A percentile compares a stretch with the other conserved stretches of the same genome.
Evolutionary conservation across 768 basidiomycete genomes (phyloP).

Genomic region (Xanthoconium purpureum): DNA sequence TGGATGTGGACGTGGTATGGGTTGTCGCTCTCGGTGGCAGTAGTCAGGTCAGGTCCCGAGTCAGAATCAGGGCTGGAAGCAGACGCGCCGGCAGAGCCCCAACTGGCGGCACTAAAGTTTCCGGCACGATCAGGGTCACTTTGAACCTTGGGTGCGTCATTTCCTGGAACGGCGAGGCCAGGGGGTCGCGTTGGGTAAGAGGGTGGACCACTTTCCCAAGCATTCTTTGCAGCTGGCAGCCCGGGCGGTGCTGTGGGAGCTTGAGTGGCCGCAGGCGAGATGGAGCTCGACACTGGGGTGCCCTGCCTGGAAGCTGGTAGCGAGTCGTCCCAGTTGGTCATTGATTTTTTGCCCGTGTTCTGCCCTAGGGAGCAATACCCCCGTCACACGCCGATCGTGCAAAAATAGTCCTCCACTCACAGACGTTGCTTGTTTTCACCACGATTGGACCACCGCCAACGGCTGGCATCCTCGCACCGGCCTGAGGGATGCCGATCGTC

Average conservation of each 20-base stretch:
- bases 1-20: slow-evolving; percentile 19
- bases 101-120: slow-evolving; percentile 16
- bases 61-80: slow-evolving; percentile 29
- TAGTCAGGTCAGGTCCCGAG: slow-evolving; percentile 22
- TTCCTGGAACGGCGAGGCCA: slow-evolving; percentile 8
- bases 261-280: slow-evolving; percentile 1
- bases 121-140: slow-evolving; percentile 3
- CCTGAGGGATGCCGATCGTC: slow-evolving; percentile 4
- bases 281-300: slow-evolving; percentile 12
- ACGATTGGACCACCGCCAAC: slow-evolving; percentile 26
- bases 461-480: slow-evolving; percentile 19
- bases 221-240: slow-evolving; percentile 3
- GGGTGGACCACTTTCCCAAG: slow-evolving; percentile 8
- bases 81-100: slow-evolving; percentile 24
- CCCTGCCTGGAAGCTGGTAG: slow-evolving; percentile 10
- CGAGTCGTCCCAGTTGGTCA: slow-evolving; percentile 23
- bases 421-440: slow-evolving; percentile 29
- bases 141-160: not conserved
- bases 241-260: slow-evolving; percentile 9
- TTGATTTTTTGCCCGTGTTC: slow-evolving; percentile 2
- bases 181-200: slow-evolving; percentile 15
- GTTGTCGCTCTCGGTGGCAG: slow-evolving; percentile 25
- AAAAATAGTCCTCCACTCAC: slow-evolving; percentile 15
- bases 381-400: not conserved
- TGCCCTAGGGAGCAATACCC: slow-evolving; percentile 13